Conservation (phyloP, 768 basidiomycete species). For the Leccinum sublutescens region DNA sequence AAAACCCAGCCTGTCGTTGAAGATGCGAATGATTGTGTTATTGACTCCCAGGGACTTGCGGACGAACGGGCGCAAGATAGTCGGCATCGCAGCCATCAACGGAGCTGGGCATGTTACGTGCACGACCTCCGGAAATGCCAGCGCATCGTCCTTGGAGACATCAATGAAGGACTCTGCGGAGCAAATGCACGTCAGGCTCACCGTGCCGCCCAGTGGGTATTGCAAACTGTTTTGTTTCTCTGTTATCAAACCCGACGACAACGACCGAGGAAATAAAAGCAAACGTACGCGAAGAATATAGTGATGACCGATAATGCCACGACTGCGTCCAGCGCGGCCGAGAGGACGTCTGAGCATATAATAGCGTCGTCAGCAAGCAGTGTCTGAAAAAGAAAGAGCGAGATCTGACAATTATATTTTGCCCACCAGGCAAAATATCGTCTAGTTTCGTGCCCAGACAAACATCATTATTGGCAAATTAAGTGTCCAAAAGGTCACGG, state of each 20-base stretch:
- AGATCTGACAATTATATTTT: slow-evolving; percentile 62
- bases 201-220: slow-evolving; percentile 21
- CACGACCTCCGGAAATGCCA: too few species aligned
- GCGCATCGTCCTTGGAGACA: too few species aligned
- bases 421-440: slow-evolving; percentile 60
- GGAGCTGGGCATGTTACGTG: too few species aligned
- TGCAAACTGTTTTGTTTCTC: slow-evolving; percentile 23
- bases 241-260: not conserved
- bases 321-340: slow-evolving; percentile 74
- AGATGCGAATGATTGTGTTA: too few species aligned
- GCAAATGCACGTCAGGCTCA: slow-evolving; percentile 5
- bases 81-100: too few species aligned
- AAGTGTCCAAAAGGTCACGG: not conserved
- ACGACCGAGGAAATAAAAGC: not conserved
- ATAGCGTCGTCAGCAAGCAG: not conserved
- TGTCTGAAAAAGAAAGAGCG: not conserved
- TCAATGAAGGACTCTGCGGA: too few species aligned
- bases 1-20: too few species aligned
- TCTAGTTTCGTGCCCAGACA: slow-evolving; percentile 9
- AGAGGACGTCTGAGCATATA: slow-evolving; percentile 54
- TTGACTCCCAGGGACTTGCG: too few species aligned
- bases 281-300: slow-evolving; percentile 66
- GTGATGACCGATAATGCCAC: slow-evolving; percentile 63
- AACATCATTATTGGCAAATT: not conserved
- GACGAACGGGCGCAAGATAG: too few species aligned